A percentile compares a stretch with the other conserved stretches of the same genome.
Evolutionary conservation across 176 grass and related monocot genomes (phyloP).

Genomic region (Musa acuminata): DNA sequence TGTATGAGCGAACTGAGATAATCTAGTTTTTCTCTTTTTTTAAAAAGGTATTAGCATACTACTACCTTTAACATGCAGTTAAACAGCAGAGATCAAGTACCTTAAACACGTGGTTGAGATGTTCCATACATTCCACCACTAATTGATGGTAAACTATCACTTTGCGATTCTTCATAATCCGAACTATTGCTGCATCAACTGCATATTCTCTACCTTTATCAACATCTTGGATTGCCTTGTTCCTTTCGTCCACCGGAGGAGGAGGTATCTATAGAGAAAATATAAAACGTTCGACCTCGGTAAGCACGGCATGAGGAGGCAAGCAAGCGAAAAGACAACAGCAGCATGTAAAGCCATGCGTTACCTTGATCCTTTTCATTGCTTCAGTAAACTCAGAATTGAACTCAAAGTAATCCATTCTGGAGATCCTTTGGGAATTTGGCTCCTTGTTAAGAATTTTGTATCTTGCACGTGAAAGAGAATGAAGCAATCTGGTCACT

Average conservation of each 20-base stretch:
- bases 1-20: too few relatives aligned
- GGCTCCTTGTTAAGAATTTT: conserved; percentile 93
- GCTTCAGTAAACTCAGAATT: conserved; percentile 8
- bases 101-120: conserved; percentile 59
- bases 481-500: conserved; percentile 87
- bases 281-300: too few relatives aligned
- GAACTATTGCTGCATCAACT: conserved; percentile 85
- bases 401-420: conserved; percentile 34
- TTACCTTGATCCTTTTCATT: conserved; percentile 20
- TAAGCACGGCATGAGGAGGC: too few relatives aligned
- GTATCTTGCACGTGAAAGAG: conserved; percentile 87
- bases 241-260: conserved; percentile 92
- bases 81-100: background rate
- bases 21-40: too few relatives aligned
- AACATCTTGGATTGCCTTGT: conserved; percentile 90
- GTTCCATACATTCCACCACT: conserved; percentile 74
- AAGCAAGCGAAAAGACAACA: background rate
- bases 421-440: conserved; percentile 68
- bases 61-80: too few relatives aligned
- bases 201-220: conserved; percentile 84
- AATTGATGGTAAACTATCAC: conserved; percentile 68
- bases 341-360: background rate
- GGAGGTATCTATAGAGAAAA: conserved; percentile 50
- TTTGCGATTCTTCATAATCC: conserved; percentile 93
- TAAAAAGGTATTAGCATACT: background rate